Evolutionary conservation across 345 rosid species (phyloP), one percentile per base, ranked within the genome.

Genomic region (Salix purpurea): DNA sequence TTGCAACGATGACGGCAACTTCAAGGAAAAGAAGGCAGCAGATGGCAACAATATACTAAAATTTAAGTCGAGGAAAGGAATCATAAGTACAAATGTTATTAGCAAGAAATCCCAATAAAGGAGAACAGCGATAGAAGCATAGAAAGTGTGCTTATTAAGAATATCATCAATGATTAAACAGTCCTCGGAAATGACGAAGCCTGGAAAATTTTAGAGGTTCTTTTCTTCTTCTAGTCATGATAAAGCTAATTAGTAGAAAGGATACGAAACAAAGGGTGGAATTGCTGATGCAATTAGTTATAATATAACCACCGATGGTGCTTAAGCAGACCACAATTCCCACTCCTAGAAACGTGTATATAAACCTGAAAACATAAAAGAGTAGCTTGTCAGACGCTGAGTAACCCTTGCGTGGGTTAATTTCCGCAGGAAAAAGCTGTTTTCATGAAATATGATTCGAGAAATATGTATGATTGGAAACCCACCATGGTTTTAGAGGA

Each of bases 311-410:
- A 40, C 70, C 65, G 32, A 90, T 5, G n/a, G 89, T 83, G 84
- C 80, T 87, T 81, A 88, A 84, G 82, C 85, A 85, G 32, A 83
- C 86, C 3, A 82, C 80, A 3, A 90, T 90, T 32, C 93, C 93
- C 19, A 84, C 82, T 1, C 83, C 89, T 0, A 82, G 78, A 74
- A 85, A 84, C 58, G 87, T 37, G 73, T 67, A 74, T 68, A 90
- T 88, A 73, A 90, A 90, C 93, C 93, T 90, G 93, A 66, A 75
- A 40, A 18, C 16, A 36, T 6, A 67, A 42, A 42, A 42, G 46
- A 42, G 24, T n/a, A 1, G 26, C 46, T 32, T 9, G 62, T 56
- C 23, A n/a, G 26, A 42, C 10, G 4, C 26, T 9, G 28, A 9
- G 62, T 8, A 56, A n/a, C 14, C 62, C 10, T n/a, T 56, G 13